Evolutionary conservation across 2,329 filamentous ascomycete genomes (phyloP).

Genomic region (Hypoxylon sp.): DNA sequence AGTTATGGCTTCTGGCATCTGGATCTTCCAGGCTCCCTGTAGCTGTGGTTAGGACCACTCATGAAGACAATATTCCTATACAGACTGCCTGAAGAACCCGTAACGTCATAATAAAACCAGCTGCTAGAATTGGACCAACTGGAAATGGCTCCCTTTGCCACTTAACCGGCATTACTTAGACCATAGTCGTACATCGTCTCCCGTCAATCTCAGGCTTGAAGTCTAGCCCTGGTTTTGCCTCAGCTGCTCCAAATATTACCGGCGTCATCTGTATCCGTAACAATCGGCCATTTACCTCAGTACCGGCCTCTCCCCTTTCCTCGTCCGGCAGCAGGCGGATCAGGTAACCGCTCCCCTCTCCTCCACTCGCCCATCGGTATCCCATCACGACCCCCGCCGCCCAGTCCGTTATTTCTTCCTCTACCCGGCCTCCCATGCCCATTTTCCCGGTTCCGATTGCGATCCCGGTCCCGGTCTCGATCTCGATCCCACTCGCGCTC

Average conservation of each 20-base stretch:
- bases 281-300: background rate
- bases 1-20: too few species aligned
- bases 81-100: background rate
- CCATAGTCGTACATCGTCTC: conserved; percentile 12
- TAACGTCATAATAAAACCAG: background rate
- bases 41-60: too few species aligned
- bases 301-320: conserved; percentile 54
- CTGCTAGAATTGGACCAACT: too few species aligned
- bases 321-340: conserved; percentile 52
- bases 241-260: background rate
- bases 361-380: conserved; percentile 70
- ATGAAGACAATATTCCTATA: background rate
- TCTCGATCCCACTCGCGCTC: conserved; percentile 45
- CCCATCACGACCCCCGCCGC: conserved; percentile 51
- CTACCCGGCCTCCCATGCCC: conserved; percentile 48
- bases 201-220: background rate
- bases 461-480: conserved; percentile 50
- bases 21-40: background rate
- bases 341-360: conserved; percentile 69
- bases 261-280: background rate
- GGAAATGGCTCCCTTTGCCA: conserved; percentile 19
- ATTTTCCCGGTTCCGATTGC: conserved; percentile 45
- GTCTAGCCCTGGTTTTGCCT: background rate
- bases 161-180: conserved; percentile 5
- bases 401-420: conserved; percentile 46